Evolutionary conservation across 495 filamentous ascomycete species (phyloP).

Genomic region (Tuber indicum): DNA sequence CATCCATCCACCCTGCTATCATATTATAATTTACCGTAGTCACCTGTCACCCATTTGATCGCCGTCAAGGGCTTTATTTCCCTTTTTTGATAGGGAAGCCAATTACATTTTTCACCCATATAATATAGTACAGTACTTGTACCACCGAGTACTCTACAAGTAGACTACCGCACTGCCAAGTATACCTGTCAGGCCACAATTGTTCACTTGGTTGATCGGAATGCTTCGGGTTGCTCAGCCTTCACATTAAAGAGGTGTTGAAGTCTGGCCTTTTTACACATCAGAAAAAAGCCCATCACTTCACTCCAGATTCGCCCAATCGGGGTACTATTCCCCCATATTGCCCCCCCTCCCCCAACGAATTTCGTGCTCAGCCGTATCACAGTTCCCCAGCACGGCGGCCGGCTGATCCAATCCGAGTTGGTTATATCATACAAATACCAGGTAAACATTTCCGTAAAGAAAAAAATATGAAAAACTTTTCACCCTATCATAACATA

Average conservation of each 20-base stretch:
- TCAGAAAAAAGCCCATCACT: background rate
- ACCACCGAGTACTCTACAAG: background rate
- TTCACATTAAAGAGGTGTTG: background rate
- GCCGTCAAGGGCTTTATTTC: background rate
- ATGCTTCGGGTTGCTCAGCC: background rate
- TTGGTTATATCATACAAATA: background rate
- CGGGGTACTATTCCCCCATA: background rate
- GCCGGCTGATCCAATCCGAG: background rate
- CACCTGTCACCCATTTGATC: background rate
- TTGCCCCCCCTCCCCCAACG: background rate
- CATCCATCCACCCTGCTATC: background rate
- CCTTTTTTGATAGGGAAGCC: background rate
- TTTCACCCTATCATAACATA: constrained; percentile 1
- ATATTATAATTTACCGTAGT: background rate
- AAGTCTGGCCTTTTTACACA: background rate
- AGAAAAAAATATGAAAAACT: background rate
- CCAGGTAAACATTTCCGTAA: background rate
- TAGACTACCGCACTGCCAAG: background rate
- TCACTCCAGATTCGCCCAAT: background rate
- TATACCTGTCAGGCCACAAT: background rate
- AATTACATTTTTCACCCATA: background rate
- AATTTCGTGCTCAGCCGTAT: background rate
- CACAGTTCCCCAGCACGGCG: background rate
- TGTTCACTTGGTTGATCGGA: background rate
- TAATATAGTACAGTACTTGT: too few species aligned